These are phyloP conservation scores for Sphagnum contortum DNA, from an alignment of 225 moss, liverwort and hornwort genomes.

Conservation along the genomic window DNA sequence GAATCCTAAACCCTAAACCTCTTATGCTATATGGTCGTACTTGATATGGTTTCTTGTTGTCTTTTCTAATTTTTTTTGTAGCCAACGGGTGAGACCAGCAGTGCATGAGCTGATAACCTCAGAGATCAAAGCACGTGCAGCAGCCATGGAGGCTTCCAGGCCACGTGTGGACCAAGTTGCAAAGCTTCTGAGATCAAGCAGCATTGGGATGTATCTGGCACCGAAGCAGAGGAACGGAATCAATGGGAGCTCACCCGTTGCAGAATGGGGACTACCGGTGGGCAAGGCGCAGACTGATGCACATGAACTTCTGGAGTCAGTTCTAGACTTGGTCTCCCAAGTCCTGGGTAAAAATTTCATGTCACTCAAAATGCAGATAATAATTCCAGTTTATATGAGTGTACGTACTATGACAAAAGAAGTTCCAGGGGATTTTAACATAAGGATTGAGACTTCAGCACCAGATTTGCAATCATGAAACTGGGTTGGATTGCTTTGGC, in stretches of 20 bases:
- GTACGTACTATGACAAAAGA: not conserved
- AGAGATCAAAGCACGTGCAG: constrained; percentile 93
- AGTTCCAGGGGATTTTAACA: not conserved
- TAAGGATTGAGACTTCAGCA: constrained; percentile 2
- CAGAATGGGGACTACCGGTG: constrained; percentile 55
- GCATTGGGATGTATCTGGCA: constrained; percentile 47
- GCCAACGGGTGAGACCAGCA: constrained; percentile 92
- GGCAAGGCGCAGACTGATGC: constrained; percentile 92
- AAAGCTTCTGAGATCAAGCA: constrained; percentile 63
- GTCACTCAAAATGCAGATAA: not conserved
- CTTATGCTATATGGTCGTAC: too few species aligned
- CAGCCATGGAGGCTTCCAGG: constrained; percentile 92
- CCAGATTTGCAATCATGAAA: not conserved
- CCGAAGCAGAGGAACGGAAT: constrained; percentile 35
- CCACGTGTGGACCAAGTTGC: constrained; percentile 97
- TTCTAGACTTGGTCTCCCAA: constrained; percentile 73
- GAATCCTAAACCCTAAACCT: too few species aligned
- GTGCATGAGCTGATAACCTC: constrained; percentile 90
- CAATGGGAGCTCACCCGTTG: constrained; percentile 49
- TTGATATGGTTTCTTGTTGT: not conserved
- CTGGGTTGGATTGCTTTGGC: not conserved
- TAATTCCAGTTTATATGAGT: not conserved
- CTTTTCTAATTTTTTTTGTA: constrained; percentile 18
- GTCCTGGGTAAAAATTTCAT: constrained; percentile 54
- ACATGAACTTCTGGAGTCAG: constrained; percentile 80